phyloP scores from a whole-genome alignment of 2,329 filamentous ascomycete species.

The Fusarium dlaminii region DNA sequence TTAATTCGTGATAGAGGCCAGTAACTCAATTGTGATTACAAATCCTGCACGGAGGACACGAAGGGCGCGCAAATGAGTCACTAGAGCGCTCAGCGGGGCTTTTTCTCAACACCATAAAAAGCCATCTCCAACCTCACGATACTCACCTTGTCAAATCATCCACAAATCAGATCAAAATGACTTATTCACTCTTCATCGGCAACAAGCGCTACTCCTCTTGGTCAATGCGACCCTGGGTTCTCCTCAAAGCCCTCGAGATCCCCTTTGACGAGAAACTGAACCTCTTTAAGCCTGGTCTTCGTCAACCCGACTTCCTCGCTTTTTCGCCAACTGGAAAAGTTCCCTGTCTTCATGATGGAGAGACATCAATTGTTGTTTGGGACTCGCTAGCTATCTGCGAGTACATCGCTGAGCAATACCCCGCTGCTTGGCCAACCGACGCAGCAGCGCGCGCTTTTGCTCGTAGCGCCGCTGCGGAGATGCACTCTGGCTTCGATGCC shows the following conservation, averaged over 20 bases:
- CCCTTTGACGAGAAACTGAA: constrained; percentile 54
- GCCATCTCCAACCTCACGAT: not conserved
- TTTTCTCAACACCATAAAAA: constrained; percentile 15
- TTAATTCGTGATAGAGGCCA: not conserved
- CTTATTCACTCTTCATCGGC: constrained; percentile 53
- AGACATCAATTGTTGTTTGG: constrained; percentile 48
- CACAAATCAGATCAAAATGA: constrained; percentile 37
- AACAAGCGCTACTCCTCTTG: constrained; percentile 59
- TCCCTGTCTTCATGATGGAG: constrained; percentile 50
- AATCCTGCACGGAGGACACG: not conserved
- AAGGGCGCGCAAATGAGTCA: constrained; percentile 21
- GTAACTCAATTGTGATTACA: constrained; percentile 1
- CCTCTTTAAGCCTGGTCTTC: constrained; percentile 44
- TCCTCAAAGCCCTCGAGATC: constrained; percentile 54
- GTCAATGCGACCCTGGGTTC: constrained; percentile 58
- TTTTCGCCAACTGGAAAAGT: constrained; percentile 56
- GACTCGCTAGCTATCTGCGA: constrained; percentile 61
- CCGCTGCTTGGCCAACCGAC: constrained; percentile 54
- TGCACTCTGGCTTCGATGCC: constrained; percentile 56
- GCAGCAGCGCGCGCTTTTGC: constrained; percentile 54
- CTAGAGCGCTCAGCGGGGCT: not conserved
- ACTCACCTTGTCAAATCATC: not conserved
- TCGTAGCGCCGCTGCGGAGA: constrained; percentile 55
- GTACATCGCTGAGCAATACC: constrained; percentile 55
- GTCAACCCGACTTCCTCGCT: constrained; percentile 47